Evolutionary conservation across 768 basidiomycete species (phyloP).

Genomic region (Boletus subparvulus): DNA sequence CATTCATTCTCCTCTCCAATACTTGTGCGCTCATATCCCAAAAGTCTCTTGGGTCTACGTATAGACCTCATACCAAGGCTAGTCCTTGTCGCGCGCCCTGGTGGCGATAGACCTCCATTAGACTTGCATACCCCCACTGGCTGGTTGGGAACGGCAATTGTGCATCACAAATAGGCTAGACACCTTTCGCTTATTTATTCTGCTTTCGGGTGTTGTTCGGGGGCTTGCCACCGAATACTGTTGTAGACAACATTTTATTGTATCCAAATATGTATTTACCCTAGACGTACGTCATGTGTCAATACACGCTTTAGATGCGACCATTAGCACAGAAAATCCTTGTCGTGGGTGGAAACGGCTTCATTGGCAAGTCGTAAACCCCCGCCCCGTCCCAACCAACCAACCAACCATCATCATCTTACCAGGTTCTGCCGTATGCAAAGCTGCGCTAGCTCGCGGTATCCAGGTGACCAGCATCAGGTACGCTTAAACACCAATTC

Average conservation of each 20-base stretch:
- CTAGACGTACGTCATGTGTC: background rate
- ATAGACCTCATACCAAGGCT: conserved; percentile 19
- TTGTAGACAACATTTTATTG: background rate
- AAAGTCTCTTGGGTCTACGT: conserved; percentile 33
- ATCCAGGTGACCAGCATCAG: conserved; percentile 89
- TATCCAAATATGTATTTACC: background rate
- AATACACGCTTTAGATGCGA: conserved; percentile 9
- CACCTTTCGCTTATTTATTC: conserved; percentile 1
- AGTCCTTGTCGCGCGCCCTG: conserved; percentile 34
- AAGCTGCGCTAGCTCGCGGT: conserved; percentile 79
- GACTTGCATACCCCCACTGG: background rate
- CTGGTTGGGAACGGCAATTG: background rate
- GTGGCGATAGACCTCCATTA: conserved; percentile 36
- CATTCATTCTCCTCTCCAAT: background rate
- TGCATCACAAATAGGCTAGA: conserved; percentile 1
- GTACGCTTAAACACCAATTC: conserved; percentile 35
- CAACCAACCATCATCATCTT: too few species aligned
- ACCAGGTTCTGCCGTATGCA: conserved; percentile 90
- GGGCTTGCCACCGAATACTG: conserved; percentile 12
- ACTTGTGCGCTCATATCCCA: background rate
- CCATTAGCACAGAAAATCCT: conserved; percentile 60
- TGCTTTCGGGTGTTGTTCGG: conserved; percentile 18
- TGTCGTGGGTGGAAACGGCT: conserved; percentile 99
- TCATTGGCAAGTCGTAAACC: conserved; percentile 65
- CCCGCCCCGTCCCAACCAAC: background rate